Evolutionary conservation across 306 rosid species (phyloP).

Genomic region (Cicer arietinum): DNA sequence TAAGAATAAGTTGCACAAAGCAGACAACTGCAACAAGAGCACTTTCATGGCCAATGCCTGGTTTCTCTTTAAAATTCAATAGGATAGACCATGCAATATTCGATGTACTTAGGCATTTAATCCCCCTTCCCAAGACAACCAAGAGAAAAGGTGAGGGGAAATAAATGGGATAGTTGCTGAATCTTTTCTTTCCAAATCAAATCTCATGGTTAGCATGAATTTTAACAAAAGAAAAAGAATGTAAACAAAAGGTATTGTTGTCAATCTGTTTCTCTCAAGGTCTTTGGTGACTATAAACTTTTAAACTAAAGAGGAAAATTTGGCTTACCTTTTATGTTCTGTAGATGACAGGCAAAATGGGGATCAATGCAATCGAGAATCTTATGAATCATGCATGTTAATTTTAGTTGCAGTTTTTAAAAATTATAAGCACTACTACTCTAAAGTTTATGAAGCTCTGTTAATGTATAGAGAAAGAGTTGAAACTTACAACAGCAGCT

Average conservation of each 20-base stretch:
- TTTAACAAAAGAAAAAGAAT: conserved; percentile 6
- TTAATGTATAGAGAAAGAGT: conserved; percentile 22
- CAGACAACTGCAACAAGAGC: conserved; percentile 7
- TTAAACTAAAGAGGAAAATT: conserved; percentile 2
- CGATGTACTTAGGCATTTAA: conserved; percentile 7
- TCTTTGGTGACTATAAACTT: conserved; percentile 28
- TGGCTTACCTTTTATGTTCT: not conserved
- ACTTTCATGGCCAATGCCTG: not conserved
- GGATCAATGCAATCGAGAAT: conserved; percentile 7
- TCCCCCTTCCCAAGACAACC: not conserved
- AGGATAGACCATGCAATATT: conserved; percentile 28
- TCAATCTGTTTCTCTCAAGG: conserved; percentile 7
- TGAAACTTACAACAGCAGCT: conserved; percentile 66
- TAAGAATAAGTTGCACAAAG: conserved; percentile 16
- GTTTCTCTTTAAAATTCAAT: not conserved
- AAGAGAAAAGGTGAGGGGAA: not conserved
- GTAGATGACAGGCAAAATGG: not conserved
- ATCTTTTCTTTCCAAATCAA: conserved; percentile 18
- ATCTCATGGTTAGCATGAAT: not conserved
- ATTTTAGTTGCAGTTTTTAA: conserved; percentile 12
- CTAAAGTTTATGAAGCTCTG: conserved; percentile 14
- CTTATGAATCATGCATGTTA: conserved; percentile 7
- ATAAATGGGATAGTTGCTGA: not conserved
- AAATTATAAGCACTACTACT: conserved; percentile 3
- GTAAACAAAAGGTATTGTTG: conserved; percentile 2